Evolutionary conservation across 2,329 filamentous ascomycete genomes (phyloP), one percentile per base, ranked within the genome.

Genomic region (Microcyclospora pomicola): DNA sequence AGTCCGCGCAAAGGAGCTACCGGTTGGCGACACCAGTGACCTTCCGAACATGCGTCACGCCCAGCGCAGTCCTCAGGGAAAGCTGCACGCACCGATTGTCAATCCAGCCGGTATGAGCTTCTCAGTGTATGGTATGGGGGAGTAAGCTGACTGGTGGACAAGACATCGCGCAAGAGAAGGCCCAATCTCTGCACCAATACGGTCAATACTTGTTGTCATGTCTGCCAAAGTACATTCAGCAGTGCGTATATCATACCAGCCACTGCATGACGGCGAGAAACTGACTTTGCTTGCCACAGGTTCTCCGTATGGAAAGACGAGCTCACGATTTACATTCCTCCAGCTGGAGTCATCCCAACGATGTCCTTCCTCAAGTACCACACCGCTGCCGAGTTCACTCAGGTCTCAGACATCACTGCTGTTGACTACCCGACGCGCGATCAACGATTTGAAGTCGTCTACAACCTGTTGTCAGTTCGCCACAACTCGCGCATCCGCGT

Each of bases 251-350:
- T 31, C 14, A 10, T 27, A 11, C 12, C 27, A 7, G 12, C 9
- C 13, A n/a, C 24, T 32, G 11, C 29, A 9, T 19, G 5, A 24
- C 24, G 16, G 15, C 10, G 5, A n/a, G 7, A 31, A 10, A 36
- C 35, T 44, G 14, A 40, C 28, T 14, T 29, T 35, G 9, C 36
- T 16, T 10, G 43, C 15, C 11, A n/a, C 43, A 67, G 64, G 40
- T 96, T 96, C 69, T 93, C 87, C 10, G 88, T 98, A 39, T 98
- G 91, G 91, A 98, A 98, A 69, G 91, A 98, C 60, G 91, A 98
- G 66, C 77, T 98, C 59, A 86, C 82, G 52, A 59, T 59, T 47
- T 59, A 55, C 54, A 91, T 96, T 56, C 72, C 84, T 34, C 91
- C 91, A 1, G 67, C 82, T 29, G 91, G 85, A 50, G 77, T 96